Evolutionary conservation across 176 grass and related monocot species (phyloP).

Genomic region (Ampelocalamus luodianensis): DNA sequence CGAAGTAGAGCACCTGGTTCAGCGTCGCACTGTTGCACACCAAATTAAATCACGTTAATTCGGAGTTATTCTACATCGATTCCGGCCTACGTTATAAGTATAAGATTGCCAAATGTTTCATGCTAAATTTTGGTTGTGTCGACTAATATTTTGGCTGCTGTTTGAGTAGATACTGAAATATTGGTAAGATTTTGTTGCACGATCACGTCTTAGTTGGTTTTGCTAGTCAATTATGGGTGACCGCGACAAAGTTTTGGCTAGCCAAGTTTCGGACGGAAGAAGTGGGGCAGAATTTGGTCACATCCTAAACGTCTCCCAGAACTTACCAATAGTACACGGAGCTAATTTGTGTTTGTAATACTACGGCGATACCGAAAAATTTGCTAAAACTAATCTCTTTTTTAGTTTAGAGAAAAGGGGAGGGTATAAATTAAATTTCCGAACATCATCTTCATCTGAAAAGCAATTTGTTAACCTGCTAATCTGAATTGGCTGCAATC

Average conservation of each 20-base stretch:
- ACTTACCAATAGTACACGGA: not conserved
- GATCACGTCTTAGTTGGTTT: not conserved
- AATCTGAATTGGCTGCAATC: slow-evolving; percentile 32
- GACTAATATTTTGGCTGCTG: not conserved
- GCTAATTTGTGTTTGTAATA: not conserved
- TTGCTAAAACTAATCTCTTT: not conserved
- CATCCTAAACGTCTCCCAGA: not conserved
- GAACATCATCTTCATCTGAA: slow-evolving; percentile 46
- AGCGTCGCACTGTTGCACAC: slow-evolving; percentile 61
- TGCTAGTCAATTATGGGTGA: not conserved
- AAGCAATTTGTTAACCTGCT: slow-evolving; percentile 54
- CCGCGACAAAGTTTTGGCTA: not conserved
- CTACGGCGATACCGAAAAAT: not conserved
- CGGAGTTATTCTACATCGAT: not conserved
- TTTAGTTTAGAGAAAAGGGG: not conserved
- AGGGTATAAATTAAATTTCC: not conserved
- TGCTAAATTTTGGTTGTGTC: not conserved
- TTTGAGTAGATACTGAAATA: not conserved
- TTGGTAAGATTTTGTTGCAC: not conserved
- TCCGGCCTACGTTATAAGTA: not conserved
- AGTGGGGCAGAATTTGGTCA: not conserved
- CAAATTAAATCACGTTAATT: not conserved
- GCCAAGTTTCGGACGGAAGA: not conserved
- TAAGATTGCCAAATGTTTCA: not conserved
- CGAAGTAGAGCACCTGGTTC: slow-evolving; percentile 84